Evolutionary conservation across 192 early-diverging fungal genomes (phyloP).

Genomic region (Kappamyces sp.): DNA sequence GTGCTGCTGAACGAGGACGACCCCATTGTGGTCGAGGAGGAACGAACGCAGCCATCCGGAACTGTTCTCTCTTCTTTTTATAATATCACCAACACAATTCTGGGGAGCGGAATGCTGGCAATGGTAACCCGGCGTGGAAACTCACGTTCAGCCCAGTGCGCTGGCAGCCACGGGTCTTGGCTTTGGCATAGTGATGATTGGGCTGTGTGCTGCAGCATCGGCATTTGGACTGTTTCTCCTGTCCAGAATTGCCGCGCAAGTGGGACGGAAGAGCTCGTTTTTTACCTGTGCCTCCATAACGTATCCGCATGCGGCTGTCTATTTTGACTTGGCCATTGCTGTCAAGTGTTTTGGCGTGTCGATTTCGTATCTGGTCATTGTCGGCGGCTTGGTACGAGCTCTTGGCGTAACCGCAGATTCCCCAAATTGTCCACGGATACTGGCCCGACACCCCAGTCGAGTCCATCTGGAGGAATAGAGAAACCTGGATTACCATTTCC

Average conservation of each 20-base stretch:
- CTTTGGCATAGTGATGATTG: slow-evolving; percentile 73
- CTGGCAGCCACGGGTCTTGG: slow-evolving; percentile 77
- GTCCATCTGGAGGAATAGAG: slow-evolving; percentile 26
- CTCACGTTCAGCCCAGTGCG: slow-evolving; percentile 63
- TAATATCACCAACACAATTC: slow-evolving; percentile 92
- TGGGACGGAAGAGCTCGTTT: slow-evolving; percentile 76
- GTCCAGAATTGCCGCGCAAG: slow-evolving; percentile 65
- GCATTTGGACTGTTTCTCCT: slow-evolving; percentile 82
- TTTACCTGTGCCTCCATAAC: slow-evolving; percentile 86
- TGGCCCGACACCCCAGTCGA: slow-evolving; percentile 22
- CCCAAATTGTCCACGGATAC: slow-evolving; percentile 32
- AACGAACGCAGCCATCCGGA: slow-evolving; percentile 37
- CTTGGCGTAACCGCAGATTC: slow-evolving; percentile 28
- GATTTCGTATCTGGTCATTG: slow-evolving; percentile 91
- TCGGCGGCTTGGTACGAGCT: slow-evolving; percentile 76
- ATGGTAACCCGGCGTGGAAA: slow-evolving; percentile 47
- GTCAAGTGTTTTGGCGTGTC: slow-evolving; percentile 98
- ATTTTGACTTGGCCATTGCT: slow-evolving; percentile 94
- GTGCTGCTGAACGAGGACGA: slow-evolving; percentile 13
- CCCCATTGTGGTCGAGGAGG: slow-evolving; percentile 10
- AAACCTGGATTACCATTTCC: slow-evolving; percentile 80
- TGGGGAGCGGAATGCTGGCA: slow-evolving; percentile 95
- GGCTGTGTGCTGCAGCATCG: slow-evolving; percentile 68
- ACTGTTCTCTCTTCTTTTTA: slow-evolving; percentile 61
- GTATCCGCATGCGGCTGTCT: slow-evolving; percentile 79